Conservation (phyloP, 139 green algal genomes). For the Chlamydomonas sphaeroides region DNA sequence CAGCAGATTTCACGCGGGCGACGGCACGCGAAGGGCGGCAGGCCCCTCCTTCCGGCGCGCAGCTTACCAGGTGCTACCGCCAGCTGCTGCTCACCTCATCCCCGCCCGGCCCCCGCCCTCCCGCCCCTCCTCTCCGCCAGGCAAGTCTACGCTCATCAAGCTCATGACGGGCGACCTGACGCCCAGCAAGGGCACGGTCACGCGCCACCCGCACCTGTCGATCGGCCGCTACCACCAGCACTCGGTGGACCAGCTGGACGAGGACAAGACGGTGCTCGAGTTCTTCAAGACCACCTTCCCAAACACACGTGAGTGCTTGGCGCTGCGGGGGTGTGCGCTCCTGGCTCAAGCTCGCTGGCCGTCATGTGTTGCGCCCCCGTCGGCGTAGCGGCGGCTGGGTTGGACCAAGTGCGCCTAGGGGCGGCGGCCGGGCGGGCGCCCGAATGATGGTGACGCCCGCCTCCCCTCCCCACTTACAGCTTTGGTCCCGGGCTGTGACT, state of each 20-base stretch:
- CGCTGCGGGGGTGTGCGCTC: background rate
- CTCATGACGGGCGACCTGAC: slow-evolving; percentile 13
- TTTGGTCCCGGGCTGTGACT: background rate
- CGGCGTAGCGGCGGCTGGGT: too few species aligned
- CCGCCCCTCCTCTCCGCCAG: slow-evolving; percentile 77
- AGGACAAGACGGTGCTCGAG: slow-evolving; percentile 68
- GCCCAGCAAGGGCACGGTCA: slow-evolving; percentile 59
- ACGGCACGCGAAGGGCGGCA: too few species aligned
- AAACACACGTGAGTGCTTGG: slow-evolving; percentile 44
- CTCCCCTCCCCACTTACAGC: too few species aligned
- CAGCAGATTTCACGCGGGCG: too few species aligned
- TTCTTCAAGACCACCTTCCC: slow-evolving; percentile 68
- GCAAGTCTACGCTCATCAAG: slow-evolving; percentile 75
- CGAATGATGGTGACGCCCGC: too few species aligned
- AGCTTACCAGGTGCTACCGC: too few species aligned
- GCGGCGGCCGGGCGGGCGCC: too few species aligned
- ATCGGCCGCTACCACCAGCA: slow-evolving; percentile 83
- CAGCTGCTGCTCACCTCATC: too few species aligned
- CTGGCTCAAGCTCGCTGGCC: too few species aligned
- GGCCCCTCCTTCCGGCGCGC: too few species aligned
- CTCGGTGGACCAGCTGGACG: slow-evolving; percentile 63
- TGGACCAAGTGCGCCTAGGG: too few species aligned
- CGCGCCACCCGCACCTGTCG: slow-evolving; percentile 73
- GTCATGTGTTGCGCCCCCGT: too few species aligned
- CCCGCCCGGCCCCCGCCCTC: background rate